A percentile compares a stretch with the other conserved stretches of the same genome.
These are phyloP conservation scores for Gossypium raimondii DNA, from an alignment of 345 rosid species.

Conservation along the genomic window DNA sequence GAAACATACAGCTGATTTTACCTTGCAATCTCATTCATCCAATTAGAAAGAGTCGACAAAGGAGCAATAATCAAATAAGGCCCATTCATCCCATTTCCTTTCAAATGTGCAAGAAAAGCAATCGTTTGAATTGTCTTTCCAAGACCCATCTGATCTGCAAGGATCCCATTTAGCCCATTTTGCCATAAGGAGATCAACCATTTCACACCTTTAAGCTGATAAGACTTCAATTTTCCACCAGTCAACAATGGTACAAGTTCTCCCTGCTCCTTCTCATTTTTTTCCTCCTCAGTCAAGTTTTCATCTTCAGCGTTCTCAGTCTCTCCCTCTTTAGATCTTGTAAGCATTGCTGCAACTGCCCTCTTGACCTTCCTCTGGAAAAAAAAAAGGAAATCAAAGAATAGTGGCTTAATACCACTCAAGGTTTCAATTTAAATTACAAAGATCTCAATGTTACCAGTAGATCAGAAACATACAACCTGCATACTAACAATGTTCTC, in stretches of 20 bases:
- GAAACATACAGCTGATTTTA: conserved; percentile 20
- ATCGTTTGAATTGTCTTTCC: conserved; percentile 98
- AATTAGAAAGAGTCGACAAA: conserved; percentile 92
- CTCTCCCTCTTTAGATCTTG: conserved; percentile 68
- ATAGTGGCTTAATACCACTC: neutral
- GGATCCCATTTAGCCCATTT: conserved; percentile 93
- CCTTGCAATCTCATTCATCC: conserved; percentile 87
- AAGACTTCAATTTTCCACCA: conserved; percentile 83
- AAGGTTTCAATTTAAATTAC: neutral
- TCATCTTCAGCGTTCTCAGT: conserved; percentile 35
- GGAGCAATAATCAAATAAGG: conserved; percentile 94
- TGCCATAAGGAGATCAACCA: conserved; percentile 96
- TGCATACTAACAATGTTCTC: neutral
- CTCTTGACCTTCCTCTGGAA: conserved; percentile 68
- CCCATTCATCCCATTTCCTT: conserved; percentile 81
- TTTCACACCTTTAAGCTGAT: conserved; percentile 94
- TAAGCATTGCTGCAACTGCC: conserved; percentile 94
- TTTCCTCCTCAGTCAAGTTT: conserved; percentile 70
- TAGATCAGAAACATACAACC: neutral
- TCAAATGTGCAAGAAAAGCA: conserved; percentile 83
- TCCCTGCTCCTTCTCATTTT: conserved; percentile 63
- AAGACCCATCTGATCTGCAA: conserved; percentile 99
- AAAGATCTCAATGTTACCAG: neutral
- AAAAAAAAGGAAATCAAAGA: neutral
- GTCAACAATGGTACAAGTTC: conserved; percentile 83